Evolutionary conservation across 148 eudicot genomes (phyloP).

Genomic region (Dianthus caryophyllus): DNA sequence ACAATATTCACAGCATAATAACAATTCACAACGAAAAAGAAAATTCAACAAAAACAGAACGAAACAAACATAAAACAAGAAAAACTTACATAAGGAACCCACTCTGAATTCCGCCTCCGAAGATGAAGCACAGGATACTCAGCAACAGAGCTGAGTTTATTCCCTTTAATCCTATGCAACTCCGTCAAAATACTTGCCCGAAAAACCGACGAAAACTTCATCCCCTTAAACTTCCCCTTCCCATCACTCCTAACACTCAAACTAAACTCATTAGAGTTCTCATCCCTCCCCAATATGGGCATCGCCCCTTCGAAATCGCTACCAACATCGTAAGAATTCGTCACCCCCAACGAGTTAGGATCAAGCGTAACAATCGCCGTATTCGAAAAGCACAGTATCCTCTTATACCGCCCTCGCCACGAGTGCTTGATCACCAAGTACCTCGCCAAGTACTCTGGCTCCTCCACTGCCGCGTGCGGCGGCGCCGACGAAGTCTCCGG

Average conservation of each 20-base stretch:
- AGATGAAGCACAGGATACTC: constrained; percentile 92
- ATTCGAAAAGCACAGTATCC: constrained; percentile 74
- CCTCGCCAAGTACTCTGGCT: constrained; percentile 83
- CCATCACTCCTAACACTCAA: constrained; percentile 88
- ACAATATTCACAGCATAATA: not conserved
- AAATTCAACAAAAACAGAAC: not conserved
- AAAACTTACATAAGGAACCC: constrained; percentile 83
- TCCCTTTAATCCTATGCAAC: constrained; percentile 73
- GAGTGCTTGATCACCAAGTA: constrained; percentile 85
- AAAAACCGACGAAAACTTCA: constrained; percentile 75
- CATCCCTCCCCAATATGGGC: constrained; percentile 83
- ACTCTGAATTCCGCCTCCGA: constrained; percentile 68
- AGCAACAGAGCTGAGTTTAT: constrained; percentile 47
- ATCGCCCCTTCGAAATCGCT: constrained; percentile 67
- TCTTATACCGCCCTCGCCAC: constrained; percentile 94
- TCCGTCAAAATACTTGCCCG: constrained; percentile 88
- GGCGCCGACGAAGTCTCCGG: constrained; percentile 26
- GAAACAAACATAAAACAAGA: not conserved
- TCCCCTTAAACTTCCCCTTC: constrained; percentile 70
- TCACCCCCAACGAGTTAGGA: constrained; percentile 64
- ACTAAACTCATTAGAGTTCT: constrained; percentile 71
- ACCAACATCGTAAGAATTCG: constrained; percentile 75
- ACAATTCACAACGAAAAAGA: not conserved
- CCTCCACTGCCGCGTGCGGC: constrained; percentile 48
- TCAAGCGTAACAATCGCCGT: constrained; percentile 61